A percentile compares a stretch with the other conserved stretches of the same genome.
Conservation (phyloP, 495 filamentous ascomycete genomes). For the Penicillium diatomitis region DNA sequence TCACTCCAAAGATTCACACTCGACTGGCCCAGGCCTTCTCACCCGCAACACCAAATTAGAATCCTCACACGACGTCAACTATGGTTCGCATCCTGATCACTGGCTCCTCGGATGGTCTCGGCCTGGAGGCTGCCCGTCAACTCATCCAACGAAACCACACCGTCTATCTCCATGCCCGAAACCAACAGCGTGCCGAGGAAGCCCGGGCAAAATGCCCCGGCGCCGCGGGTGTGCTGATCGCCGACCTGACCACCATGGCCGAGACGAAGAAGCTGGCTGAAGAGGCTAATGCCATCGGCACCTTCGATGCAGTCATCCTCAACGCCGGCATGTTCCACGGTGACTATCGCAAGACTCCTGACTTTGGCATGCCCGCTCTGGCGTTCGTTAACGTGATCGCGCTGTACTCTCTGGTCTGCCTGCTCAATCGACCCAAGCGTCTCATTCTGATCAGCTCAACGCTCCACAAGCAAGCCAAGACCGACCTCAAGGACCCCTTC, state of each 20-base stretch:
- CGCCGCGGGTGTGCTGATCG: conserved; percentile 12
- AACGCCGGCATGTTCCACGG: conserved; percentile 12
- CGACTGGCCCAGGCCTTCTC: too few species aligned
- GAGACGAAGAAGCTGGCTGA: conserved; percentile 10
- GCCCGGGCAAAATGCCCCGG: conserved; percentile 12
- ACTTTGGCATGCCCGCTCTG: conserved; percentile 8
- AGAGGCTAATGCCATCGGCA: conserved; percentile 13
- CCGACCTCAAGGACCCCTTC: conserved; percentile 12
- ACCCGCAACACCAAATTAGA: too few species aligned
- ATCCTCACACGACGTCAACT: too few species aligned
- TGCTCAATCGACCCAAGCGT: conserved; percentile 9
- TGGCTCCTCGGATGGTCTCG: too few species aligned
- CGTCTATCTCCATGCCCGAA: conserved; percentile 17
- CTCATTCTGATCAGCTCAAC: conserved; percentile 9
- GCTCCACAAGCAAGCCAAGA: conserved; percentile 9
- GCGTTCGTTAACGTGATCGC: conserved; percentile 13
- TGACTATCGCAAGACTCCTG: conserved; percentile 8
- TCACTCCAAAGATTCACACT: too few species aligned
- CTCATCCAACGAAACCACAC: conserved; percentile 3
- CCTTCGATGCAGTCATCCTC: conserved; percentile 13
- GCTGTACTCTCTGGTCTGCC: conserved; percentile 14
- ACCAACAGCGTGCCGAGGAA: conserved; percentile 6
- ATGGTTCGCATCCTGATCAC: too few species aligned
- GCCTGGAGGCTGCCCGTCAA: too few species aligned
- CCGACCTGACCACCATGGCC: conserved; percentile 9